These are phyloP conservation scores for Jackrogersella multiformis DNA, from an alignment of 495 filamentous ascomycete genomes.

Conservation along the genomic window DNA sequence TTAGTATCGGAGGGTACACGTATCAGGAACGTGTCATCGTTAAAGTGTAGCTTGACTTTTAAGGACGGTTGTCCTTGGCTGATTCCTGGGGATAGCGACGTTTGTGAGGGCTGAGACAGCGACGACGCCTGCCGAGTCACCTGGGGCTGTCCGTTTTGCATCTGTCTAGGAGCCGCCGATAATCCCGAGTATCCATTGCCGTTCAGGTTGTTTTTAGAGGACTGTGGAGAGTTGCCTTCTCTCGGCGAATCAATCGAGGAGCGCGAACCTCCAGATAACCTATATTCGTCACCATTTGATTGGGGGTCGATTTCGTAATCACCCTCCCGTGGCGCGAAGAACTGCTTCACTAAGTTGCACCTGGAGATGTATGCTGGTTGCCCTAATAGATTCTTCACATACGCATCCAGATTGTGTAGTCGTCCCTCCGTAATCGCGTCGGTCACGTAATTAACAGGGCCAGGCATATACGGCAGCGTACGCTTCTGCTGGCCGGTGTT, in stretches of 20 bases:
- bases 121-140: slow-evolving; percentile 79
- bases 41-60: slow-evolving; percentile 95
- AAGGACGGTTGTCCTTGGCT: slow-evolving; percentile 58
- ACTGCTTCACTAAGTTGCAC: slow-evolving; percentile 82
- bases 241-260: slow-evolving; percentile 68
- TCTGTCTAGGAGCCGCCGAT: slow-evolving; percentile 65
- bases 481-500: slow-evolving; percentile 78
- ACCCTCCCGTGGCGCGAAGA: slow-evolving; percentile 88
- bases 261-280: slow-evolving; percentile 75
- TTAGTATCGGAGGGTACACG: slow-evolving; percentile 82
- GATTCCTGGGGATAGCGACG: slow-evolving; percentile 61
- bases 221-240: slow-evolving; percentile 73
- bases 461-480: slow-evolving; percentile 97
- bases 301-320: slow-evolving; percentile 90
- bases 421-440: slow-evolving; percentile 95
- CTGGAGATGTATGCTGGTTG: slow-evolving; percentile 85
- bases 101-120: slow-evolving; percentile 73
- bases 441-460: slow-evolving; percentile 96
- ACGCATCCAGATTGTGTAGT: slow-evolving; percentile 89
- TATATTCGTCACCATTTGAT: slow-evolving; percentile 71
- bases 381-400: slow-evolving; percentile 87
- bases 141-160: slow-evolving; percentile 65
- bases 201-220: slow-evolving; percentile 76
- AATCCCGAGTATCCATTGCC: slow-evolving; percentile 63
- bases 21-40: slow-evolving; percentile 90